A percentile compares a stretch with the other conserved stretches of the same genome.
These are phyloP conservation scores for Botryotinia narcissicola DNA, from an alignment of 2,329 filamentous ascomycete species.

Conservation along the genomic window DNA sequence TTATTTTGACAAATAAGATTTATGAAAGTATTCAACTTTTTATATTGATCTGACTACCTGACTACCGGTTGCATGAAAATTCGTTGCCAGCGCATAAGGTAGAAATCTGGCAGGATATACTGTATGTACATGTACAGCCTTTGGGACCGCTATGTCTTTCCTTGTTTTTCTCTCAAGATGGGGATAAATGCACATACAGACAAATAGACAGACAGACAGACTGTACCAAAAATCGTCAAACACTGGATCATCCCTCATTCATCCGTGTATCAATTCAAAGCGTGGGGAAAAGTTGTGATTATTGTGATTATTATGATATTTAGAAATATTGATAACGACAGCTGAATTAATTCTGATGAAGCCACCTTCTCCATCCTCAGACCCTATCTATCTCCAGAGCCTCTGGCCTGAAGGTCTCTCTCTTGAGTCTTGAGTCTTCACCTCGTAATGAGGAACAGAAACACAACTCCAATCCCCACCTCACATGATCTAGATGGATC, in stretches of 20 bases:
- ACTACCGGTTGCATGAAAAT: slow-evolving; percentile 10
- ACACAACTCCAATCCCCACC: background rate
- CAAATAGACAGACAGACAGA: background rate
- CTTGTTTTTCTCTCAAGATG: background rate
- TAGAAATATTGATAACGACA: background rate
- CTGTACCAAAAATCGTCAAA: background rate
- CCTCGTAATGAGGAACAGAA: background rate
- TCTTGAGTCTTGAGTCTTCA: background rate
- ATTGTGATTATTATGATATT: background rate
- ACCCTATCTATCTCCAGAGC: background rate
- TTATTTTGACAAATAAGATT: slow-evolving; percentile 10
- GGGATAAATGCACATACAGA: background rate
- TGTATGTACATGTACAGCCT: background rate
- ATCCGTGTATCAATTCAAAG: background rate
- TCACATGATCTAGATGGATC: slow-evolving; percentile 5
- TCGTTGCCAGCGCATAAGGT: slow-evolving; percentile 18
- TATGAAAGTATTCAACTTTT: slow-evolving; percentile 4
- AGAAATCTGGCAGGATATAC: background rate
- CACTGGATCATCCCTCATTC: background rate
- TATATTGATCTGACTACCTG: slow-evolving; percentile 8
- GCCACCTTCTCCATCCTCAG: background rate
- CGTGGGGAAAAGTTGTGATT: background rate
- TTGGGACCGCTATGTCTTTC: slow-evolving; percentile 6
- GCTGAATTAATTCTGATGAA: background rate
- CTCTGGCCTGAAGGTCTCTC: background rate